These are phyloP conservation scores for Rhizophagus sp. DNA, from an alignment of 192 early-diverging fungal species.

Conservation along the genomic window DNA sequence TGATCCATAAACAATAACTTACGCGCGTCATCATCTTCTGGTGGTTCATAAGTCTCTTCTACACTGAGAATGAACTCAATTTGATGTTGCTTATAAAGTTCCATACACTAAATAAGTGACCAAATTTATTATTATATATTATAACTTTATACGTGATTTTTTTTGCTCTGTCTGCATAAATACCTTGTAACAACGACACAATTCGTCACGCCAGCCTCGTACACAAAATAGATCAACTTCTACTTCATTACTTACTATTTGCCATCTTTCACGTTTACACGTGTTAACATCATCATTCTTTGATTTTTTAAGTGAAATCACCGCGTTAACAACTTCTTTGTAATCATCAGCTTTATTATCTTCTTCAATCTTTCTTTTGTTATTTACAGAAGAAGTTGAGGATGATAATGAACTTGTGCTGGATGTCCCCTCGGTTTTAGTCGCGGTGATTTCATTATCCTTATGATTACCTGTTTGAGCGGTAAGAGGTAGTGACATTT, in stretches of 20 bases:
- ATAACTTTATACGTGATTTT: neutral
- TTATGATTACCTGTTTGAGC: neutral
- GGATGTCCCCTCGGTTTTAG: neutral
- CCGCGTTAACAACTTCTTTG: neutral
- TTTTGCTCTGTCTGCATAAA: neutral
- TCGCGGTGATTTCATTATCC: neutral
- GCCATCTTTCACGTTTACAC: conserved; percentile 32
- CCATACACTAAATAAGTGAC: conserved; percentile 43
- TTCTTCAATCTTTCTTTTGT: conserved; percentile 31
- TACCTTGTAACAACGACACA: conserved; percentile 70
- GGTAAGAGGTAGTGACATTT: neutral
- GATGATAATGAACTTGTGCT: neutral
- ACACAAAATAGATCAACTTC: conserved; percentile 66
- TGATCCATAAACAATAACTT: neutral
- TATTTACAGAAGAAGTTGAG: neutral
- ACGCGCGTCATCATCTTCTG: conserved; percentile 70
- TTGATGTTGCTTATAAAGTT: conserved; percentile 44
- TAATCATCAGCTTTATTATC: conserved; percentile 1
- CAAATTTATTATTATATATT: neutral
- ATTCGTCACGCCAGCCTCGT: conserved; percentile 70
- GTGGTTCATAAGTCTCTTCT: conserved; percentile 74
- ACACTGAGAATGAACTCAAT: conserved; percentile 58
- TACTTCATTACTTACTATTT: conserved; percentile 32
- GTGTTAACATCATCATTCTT: conserved; percentile 16
- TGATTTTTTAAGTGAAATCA: neutral